Evolutionary conservation across 2,329 filamentous ascomycete species (phyloP).

Genomic region (Bisporella sp.): DNA sequence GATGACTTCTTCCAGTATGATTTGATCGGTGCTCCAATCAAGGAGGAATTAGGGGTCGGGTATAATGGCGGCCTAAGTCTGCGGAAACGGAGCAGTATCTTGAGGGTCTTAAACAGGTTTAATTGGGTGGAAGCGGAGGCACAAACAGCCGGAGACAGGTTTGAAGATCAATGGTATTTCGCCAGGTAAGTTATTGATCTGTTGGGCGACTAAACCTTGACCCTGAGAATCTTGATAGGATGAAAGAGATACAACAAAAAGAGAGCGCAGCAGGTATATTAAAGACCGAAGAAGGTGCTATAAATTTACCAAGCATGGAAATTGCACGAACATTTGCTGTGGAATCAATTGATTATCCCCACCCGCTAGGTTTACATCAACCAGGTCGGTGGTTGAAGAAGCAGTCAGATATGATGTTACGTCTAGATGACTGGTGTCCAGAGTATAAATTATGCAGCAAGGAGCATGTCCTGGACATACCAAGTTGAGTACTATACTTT

Average conservation of each 20-base stretch:
- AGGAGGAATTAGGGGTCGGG: constrained; percentile 14
- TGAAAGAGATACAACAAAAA: constrained; percentile 14
- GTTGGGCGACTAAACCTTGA: background rate
- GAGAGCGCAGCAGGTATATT: constrained; percentile 14
- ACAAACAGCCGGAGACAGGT: constrained; percentile 4
- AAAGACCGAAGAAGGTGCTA: constrained; percentile 14
- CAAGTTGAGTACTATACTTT: background rate
- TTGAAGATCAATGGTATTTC: constrained; percentile 26
- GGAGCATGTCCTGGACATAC: constrained; percentile 6
- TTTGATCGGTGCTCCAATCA: constrained; percentile 30
- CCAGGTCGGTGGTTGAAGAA: constrained; percentile 21
- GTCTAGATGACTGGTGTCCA: constrained; percentile 20
- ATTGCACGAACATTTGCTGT: constrained; percentile 25
- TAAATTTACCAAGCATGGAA: constrained; percentile 23
- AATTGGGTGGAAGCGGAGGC: constrained; percentile 15
- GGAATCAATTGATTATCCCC: constrained; percentile 24
- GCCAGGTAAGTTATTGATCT: constrained; percentile 15
- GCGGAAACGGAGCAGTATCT: constrained; percentile 29
- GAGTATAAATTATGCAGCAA: constrained; percentile 18
- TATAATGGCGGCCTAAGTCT: constrained; percentile 33
- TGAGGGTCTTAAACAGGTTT: constrained; percentile 24
- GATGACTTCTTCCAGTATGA: constrained; percentile 30
- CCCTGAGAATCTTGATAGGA: constrained; percentile 6
- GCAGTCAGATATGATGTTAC: constrained; percentile 8
- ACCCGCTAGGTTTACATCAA: constrained; percentile 26